These are phyloP conservation scores for Epicoccum sorghinum DNA, from an alignment of 2,329 filamentous ascomycete species.

Conservation along the genomic window DNA sequence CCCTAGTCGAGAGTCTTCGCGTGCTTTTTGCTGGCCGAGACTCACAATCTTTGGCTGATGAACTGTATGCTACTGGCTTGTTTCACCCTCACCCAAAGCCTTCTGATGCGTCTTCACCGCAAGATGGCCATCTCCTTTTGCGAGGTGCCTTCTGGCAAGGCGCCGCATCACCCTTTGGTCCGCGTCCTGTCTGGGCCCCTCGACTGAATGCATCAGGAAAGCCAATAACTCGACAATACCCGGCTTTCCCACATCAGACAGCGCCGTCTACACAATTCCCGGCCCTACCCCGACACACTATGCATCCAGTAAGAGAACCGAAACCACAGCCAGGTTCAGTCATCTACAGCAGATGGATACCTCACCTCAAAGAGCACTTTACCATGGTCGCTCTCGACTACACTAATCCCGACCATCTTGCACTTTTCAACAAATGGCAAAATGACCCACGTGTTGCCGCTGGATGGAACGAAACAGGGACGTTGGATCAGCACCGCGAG, in stretches of 20 bases:
- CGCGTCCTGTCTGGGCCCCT: slow-evolving; percentile 49
- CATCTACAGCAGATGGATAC: slow-evolving; percentile 80
- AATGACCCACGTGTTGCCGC: slow-evolving; percentile 81
- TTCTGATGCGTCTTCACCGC: slow-evolving; percentile 42
- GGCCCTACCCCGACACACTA: slow-evolving; percentile 60
- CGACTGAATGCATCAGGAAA: slow-evolving; percentile 42
- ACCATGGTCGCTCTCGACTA: slow-evolving; percentile 78
- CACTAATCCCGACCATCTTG: slow-evolving; percentile 66
- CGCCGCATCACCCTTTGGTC: slow-evolving; percentile 50
- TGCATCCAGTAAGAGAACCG: slow-evolving; percentile 72
- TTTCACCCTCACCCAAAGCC: slow-evolving; percentile 50
- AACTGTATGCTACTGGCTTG: slow-evolving; percentile 52
- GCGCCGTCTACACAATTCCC: slow-evolving; percentile 57
- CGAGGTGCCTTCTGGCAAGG: slow-evolving; percentile 57
- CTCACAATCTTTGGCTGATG: slow-evolving; percentile 46
- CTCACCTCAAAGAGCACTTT: slow-evolving; percentile 76
- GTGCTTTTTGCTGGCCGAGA: slow-evolving; percentile 49
- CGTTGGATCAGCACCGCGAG: slow-evolving; percentile 73
- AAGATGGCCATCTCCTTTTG: slow-evolving; percentile 55
- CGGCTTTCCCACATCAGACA: slow-evolving; percentile 51
- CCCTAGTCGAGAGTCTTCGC: slow-evolving; percentile 54
- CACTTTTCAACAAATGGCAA: slow-evolving; percentile 79
- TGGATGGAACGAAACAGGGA: slow-evolving; percentile 81
- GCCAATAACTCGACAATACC: slow-evolving; percentile 50
- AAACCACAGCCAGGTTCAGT: slow-evolving; percentile 74